Evolutionary conservation across 2,329 filamentous ascomycete species (phyloP), one percentile per base, ranked within the genome.

Genomic region (Kalmusia sp.): DNA sequence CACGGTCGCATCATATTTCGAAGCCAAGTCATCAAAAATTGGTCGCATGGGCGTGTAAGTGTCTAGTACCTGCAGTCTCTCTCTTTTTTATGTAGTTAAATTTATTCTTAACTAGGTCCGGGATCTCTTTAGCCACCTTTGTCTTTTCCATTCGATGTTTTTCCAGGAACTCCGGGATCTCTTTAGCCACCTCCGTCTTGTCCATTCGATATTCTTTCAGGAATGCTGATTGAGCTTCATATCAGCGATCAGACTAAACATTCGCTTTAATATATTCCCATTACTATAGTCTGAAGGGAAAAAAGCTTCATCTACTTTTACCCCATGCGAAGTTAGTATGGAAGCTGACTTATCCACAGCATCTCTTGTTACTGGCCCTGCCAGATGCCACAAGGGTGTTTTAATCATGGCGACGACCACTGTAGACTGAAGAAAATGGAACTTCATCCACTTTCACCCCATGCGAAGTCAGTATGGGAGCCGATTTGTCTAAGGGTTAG

Each of bases 11-110:
- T 76, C 79, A 51, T 85, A 87, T 11, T 68, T 58, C 1, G 64
- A 64, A 0, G 78, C 77, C 4, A 86, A 76, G 3, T 67, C 70
- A 58, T 87, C 84, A 12, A 81, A 79, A 14, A 75, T 70, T 0
- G 82, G 81, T 24, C 84, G 70, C 4, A 84, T 67, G 1, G 72
- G 71, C 0, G 82, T 81, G 21, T 81, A 76, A 1, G 72, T 70
- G 58, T 87, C 84, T 31, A 81, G 80, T 0, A 81, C 80, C 7
- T 80, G 73, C 0, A 85, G 63, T 40, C 81, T 75, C 3, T 74
- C 70, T 14, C n/a, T 74, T 74, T 0, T 77, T 74, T 2, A 78
- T 75, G 33, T 79, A 15, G 17, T 38, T 37, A 8, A n/a, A 27
- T 9, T 14, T 30, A 46, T 82, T 82, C 31, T 84, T 77, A 0